Base-by-base conservation (phyloP, 176 grass and related monocot species). In the Panicum miliaceum region DNA sequence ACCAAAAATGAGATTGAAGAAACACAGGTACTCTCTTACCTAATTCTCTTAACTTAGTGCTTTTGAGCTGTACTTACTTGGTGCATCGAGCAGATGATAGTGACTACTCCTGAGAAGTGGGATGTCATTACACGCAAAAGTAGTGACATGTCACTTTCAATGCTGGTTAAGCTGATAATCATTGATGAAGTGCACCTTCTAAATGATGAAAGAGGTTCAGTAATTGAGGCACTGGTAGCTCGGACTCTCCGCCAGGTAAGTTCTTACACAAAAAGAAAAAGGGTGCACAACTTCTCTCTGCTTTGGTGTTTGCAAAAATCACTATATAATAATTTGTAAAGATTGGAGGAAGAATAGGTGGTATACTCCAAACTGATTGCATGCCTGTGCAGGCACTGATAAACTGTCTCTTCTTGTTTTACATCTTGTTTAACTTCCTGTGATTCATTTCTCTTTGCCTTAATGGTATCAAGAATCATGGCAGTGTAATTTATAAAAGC, bases 61-160 rank as follows among this genome's bases (percentile, higher is more conserved):
- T 63, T 60, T 15, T 61, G 72, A 81, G 12, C 59, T 86, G 12
- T 86, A 73, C 58, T 81, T 78, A 81, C 77, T 75, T 77, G 46
- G n/a, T 77, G 57, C 29, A 29, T 85, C 32, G 54, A 61, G 51
- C 88, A 98, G 90, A 98, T 98, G 95, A 98, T 98, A 87, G 95
- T 98, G 66, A 98, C 95, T 57, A 98, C 95, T 78, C 95, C 95
- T 81, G 95, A 98, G 79, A 98, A 98, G 56, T 98, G 92, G 92
- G 95, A 98, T 82, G 95, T 98, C 40, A 98, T 98, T 86, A 98
- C 95, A 76, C 92, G 95, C 80, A 98, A 98, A 92, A 98, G 95
- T 90, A 98, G 92, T 76, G 95, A 98, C 73, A 98, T 98, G 95
- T 91, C 95, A 65, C 80, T 98, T 77, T 98, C 95, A 42, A 98